A percentile compares a stretch with the other conserved stretches of the same genome.
Conservation (phyloP, 331 rosid species). For the Phaseolus coccineus region DNA sequence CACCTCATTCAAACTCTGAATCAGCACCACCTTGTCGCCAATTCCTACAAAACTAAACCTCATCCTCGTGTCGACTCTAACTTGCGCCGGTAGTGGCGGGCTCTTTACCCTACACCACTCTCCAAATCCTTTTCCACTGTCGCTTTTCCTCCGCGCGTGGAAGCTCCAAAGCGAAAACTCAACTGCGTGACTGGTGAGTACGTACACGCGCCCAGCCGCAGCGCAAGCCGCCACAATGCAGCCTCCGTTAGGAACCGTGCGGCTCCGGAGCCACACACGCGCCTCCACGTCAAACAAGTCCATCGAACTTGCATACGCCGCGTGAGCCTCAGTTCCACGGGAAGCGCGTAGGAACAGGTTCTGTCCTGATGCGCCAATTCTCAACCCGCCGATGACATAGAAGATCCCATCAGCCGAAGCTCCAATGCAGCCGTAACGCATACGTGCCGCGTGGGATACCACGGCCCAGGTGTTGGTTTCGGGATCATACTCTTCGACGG, state of each 20-base stretch:
- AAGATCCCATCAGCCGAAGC: constrained; percentile 62
- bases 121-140: constrained; percentile 41
- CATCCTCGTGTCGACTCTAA: constrained; percentile 65
- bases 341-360: constrained; percentile 45
- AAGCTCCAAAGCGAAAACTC: constrained; percentile 82
- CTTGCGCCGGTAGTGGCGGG: constrained; percentile 66
- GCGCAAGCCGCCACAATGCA: constrained; percentile 81
- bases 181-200: constrained; percentile 75
- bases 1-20: constrained; percentile 57
- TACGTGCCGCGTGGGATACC: constrained; percentile 53
- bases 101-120: constrained; percentile 72
- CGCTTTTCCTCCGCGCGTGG: constrained; percentile 45
- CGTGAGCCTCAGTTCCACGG: constrained; percentile 55
- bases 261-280: constrained; percentile 67
- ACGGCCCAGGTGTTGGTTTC: constrained; percentile 56
- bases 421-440: constrained; percentile 75
- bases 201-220: constrained; percentile 48
- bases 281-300: constrained; percentile 74
- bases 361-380: constrained; percentile 53
- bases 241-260: constrained; percentile 68
- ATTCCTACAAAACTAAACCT: constrained; percentile 71
- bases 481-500: constrained; percentile 72
- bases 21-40: constrained; percentile 64
- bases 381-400: constrained; percentile 71
- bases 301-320: constrained; percentile 75